phyloP scores from a whole-genome alignment of 768 basidiomycete genomes.

The Galerina sulciceps region DNA sequence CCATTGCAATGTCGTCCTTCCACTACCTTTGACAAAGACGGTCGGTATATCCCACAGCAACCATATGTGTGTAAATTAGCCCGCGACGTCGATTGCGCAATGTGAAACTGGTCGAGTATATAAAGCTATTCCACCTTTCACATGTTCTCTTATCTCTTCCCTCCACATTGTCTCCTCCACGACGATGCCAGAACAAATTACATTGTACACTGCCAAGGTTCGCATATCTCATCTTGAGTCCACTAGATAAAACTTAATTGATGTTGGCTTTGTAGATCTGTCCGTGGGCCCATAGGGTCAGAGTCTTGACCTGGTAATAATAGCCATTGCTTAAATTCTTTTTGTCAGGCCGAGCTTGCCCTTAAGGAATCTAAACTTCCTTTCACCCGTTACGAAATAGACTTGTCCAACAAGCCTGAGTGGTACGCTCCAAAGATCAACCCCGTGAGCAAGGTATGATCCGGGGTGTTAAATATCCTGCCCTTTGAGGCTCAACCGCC shows the following conservation, averaged over 20 bases:
- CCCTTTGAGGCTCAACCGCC: neutral
- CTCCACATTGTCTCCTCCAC: neutral
- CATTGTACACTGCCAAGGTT: slow-evolving; percentile 44
- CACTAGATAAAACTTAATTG: neutral
- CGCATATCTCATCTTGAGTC: neutral
- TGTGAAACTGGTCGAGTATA: neutral
- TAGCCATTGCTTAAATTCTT: neutral
- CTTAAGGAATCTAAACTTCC: slow-evolving; percentile 57
- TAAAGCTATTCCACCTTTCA: neutral
- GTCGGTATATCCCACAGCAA: neutral
- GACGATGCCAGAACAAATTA: slow-evolving; percentile 30
- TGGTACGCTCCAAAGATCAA: slow-evolving; percentile 73
- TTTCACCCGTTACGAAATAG: slow-evolving; percentile 58
- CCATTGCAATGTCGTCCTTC: neutral
- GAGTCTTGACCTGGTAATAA: slow-evolving; percentile 2
- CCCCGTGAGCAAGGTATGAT: slow-evolving; percentile 62
- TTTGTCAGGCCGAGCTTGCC: slow-evolving; percentile 57
- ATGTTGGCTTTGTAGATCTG: slow-evolving; percentile 44
- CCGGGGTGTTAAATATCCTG: neutral
- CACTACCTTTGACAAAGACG: neutral
- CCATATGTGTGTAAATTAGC: neutral
- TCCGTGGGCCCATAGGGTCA: slow-evolving; percentile 62
- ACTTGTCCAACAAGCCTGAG: slow-evolving; percentile 66
- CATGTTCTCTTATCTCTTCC: neutral
- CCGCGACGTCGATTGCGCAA: neutral